These are phyloP conservation scores for Buxus sempervirens DNA, from an alignment of 164 flowering plant genomes.

Conservation along the genomic window DNA sequence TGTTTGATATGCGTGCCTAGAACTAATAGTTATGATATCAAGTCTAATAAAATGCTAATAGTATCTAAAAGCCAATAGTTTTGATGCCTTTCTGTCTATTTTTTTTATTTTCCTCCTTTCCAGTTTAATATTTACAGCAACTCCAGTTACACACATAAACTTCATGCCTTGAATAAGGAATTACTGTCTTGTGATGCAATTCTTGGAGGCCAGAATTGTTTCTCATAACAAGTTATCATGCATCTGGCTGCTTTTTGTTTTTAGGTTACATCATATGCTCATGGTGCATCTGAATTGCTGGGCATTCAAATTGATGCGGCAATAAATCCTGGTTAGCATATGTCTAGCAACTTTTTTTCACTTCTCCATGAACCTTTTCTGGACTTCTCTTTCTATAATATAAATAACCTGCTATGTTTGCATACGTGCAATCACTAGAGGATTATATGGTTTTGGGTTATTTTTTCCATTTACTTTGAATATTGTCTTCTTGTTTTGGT, in stretches of 20 bases:
- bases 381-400: background rate
- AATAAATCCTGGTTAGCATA: slow-evolving; percentile 86
- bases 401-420: background rate
- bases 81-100: too few relatives aligned
- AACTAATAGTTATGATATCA: background rate
- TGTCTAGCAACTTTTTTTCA: background rate
- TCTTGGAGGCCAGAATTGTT: background rate
- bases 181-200: too few relatives aligned
- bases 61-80: too few relatives aligned
- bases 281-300: slow-evolving; percentile 89
- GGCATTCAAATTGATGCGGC: slow-evolving; percentile 99
- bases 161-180: too few relatives aligned
- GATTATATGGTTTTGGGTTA: background rate
- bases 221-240: background rate
- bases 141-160: too few relatives aligned
- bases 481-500: slow-evolving; percentile 24
- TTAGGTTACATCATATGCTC: slow-evolving; percentile 97
- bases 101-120: too few relatives aligned
- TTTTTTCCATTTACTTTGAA: slow-evolving; percentile 14
- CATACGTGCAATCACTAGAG: slow-evolving; percentile 2
- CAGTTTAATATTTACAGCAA: too few relatives aligned
- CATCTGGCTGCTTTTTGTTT: background rate
- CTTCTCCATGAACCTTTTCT: background rate
- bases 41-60: slow-evolving; percentile 4
- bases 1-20: background rate